Conservation (phyloP, 1,284 basidiomycete species). For the Phlebopus sp. region DNA sequence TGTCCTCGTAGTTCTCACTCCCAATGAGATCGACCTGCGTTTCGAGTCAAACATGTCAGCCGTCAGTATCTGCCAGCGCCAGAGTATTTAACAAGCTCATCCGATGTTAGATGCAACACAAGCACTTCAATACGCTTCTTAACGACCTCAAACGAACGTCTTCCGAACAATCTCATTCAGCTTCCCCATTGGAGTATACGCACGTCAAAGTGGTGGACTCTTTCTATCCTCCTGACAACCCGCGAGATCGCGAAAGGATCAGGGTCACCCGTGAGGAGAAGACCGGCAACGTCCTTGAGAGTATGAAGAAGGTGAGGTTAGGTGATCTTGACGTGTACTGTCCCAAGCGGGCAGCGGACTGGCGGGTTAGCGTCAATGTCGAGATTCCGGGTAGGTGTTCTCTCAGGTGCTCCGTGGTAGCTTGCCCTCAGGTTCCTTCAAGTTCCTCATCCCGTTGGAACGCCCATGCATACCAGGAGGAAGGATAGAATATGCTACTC, state of each 20-base stretch:
- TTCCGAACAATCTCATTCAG: constrained; percentile 40
- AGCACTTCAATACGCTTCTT: constrained; percentile 80
- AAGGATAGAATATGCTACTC: constrained; percentile 93
- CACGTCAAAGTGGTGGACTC: constrained; percentile 83
- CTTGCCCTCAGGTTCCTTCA: constrained; percentile 4
- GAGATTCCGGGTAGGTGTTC: constrained; percentile 68
- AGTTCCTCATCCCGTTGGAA: constrained; percentile 63
- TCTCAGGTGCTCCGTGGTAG: constrained; percentile 17
- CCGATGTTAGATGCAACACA: constrained; percentile 72
- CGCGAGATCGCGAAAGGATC: constrained; percentile 59
- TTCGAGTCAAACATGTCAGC: constrained; percentile 93
- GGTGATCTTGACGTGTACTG: constrained; percentile 87
- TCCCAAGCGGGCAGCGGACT: constrained; percentile 84
- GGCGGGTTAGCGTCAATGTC: constrained; percentile 86
- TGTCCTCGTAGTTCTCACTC: constrained; percentile 44
- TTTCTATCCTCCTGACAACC: constrained; percentile 63
- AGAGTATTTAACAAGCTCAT: constrained; percentile 6
- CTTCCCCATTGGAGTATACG: constrained; percentile 68
- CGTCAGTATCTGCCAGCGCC: constrained; percentile 47
- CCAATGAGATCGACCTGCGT: constrained; percentile 55
- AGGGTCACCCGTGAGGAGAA: constrained; percentile 86
- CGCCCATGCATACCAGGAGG: constrained; percentile 57
- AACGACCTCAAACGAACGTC: constrained; percentile 70
- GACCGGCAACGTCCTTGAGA: constrained; percentile 61
- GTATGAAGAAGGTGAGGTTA: constrained; percentile 78